These are phyloP conservation scores for Multifurca ochricompacta DNA, from an alignment of 768 basidiomycete genomes.

Conservation along the genomic window DNA sequence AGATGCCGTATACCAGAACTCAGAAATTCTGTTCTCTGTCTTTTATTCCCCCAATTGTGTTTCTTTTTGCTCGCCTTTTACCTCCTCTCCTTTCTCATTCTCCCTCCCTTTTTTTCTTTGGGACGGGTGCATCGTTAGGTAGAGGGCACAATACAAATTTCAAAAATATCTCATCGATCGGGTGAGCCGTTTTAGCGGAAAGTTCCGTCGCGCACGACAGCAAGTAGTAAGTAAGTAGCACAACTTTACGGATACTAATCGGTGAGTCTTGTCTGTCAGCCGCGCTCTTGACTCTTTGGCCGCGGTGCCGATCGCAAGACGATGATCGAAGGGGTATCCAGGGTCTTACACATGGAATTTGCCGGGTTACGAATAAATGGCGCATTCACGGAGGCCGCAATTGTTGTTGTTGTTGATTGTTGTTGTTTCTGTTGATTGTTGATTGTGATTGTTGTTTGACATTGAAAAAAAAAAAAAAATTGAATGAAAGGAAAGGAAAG, in stretches of 20 bases:
- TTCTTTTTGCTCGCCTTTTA: slow-evolving; percentile 7
- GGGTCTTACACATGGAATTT: slow-evolving; percentile 12
- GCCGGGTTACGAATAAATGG: slow-evolving; percentile 3
- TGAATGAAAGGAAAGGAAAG: neutral
- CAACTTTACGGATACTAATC: slow-evolving; percentile 20
- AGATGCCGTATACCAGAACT: slow-evolving; percentile 20
- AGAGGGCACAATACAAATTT: slow-evolving; percentile 16
- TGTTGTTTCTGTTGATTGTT: too few relatives aligned
- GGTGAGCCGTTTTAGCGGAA: slow-evolving; percentile 15
- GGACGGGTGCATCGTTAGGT: too few relatives aligned
- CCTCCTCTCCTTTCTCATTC: too few relatives aligned
- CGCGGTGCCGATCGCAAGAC: slow-evolving; percentile 20
- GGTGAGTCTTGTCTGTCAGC: slow-evolving; percentile 9
- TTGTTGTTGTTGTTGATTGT: slow-evolving; percentile 5
- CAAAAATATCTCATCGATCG: slow-evolving; percentile 12
- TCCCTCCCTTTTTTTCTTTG: too few relatives aligned
- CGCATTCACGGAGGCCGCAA: slow-evolving; percentile 14
- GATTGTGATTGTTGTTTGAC: too few relatives aligned
- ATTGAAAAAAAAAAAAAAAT: too few relatives aligned
- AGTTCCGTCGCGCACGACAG: slow-evolving; percentile 17
- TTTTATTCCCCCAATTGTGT: slow-evolving; percentile 1
- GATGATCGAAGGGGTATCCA: slow-evolving; percentile 17
- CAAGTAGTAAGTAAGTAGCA: slow-evolving; percentile 8
- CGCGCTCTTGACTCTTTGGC: slow-evolving; percentile 12
- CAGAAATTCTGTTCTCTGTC: slow-evolving; percentile 9